Evolutionary conservation across 1,284 basidiomycete genomes (phyloP), one percentile per base, ranked within the genome.

Genomic region (Coniophora puteana): DNA sequence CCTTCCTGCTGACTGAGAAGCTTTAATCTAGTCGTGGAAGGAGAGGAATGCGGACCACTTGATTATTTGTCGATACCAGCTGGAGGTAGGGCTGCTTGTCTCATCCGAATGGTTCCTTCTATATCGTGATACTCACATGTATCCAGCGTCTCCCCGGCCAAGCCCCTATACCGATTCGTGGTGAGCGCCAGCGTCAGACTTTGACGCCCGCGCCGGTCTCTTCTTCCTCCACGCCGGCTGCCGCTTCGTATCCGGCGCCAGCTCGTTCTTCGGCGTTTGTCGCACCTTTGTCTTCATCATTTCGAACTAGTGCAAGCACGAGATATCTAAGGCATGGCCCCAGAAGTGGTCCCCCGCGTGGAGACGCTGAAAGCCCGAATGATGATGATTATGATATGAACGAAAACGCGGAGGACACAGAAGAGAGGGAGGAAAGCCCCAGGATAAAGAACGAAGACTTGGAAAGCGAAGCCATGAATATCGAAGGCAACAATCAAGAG

Each of bases 141-240:
- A 16, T 8, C n/a, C 26, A 58, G 56, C 54, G 56, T n/a, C 18
- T 58, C 18, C 60, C 54, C 16, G 43, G 18, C 14, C 57, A 58
- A 25, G 48, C 54, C 7, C 50, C 48, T 5, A 37, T 58, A 26
- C 57, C 56, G 6, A 11, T 37, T 11, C 45, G 49, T 23, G n/a
- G n/a, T n/a, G n/a, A n/a, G n/a, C n/a, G n/a, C n/a, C n/a, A n/a
- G n/a, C n/a, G n/a, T n/a, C 28, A 6, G 6, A 8, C 35, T 17
- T 34, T 7, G 17, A 4, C 28, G 29, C 14, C 10, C 10, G 13
- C n/a, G 31, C 4, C 35, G 6, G 24, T 10, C 6, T 8, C n/a
- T 11, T 33, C 34, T 8, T 33, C 34, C 16, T 36, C 26, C 8
- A 16, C 11, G 5, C 7, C 34, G 17, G 8, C 14, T 16, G 6